Percentiles rank a stretch among this genome's conserved stretches.
phyloP scores from a whole-genome alignment of 805 yeast species.

The Tetrapisispora fleetii region DNA sequence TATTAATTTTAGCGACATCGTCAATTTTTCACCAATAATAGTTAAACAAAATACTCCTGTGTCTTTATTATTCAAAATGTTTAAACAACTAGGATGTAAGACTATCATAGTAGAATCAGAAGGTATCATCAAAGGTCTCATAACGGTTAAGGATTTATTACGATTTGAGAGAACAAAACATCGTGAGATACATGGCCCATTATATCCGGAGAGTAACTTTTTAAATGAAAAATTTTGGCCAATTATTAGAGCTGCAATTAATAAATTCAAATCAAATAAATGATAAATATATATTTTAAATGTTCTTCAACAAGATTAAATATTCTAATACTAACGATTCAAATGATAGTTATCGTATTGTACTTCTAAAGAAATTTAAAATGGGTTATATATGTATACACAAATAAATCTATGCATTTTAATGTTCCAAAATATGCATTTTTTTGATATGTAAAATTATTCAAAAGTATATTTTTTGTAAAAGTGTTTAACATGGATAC shows the following conservation, averaged over 20 bases:
- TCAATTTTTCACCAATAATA: conserved; percentile 50
- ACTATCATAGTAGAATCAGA: conserved; percentile 54
- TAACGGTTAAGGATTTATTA: conserved; percentile 77
- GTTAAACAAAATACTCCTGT: conserved; percentile 46
- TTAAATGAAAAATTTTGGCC: conserved; percentile 21
- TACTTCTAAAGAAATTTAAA: not conserved
- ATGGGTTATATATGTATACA: not conserved
- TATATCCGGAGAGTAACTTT: conserved; percentile 15
- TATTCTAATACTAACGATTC: not conserved
- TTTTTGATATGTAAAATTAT: not conserved
- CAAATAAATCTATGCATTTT: not conserved
- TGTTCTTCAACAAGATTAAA: not conserved
- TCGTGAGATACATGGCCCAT: conserved; percentile 23
- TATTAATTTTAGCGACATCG: conserved; percentile 16
- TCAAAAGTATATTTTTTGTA: not conserved
- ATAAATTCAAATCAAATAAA: not conserved
- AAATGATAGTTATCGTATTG: not conserved
- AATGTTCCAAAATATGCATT: conserved; percentile 1
- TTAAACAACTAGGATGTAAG: conserved; percentile 72
- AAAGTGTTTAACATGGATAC: too few relatives aligned
- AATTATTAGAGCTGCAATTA: conserved; percentile 10
- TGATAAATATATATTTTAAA: not conserved
- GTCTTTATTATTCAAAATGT: conserved; percentile 54
- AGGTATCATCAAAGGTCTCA: conserved; percentile 59
- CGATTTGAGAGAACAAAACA: conserved; percentile 40